Evolutionary conservation across 768 basidiomycete species (phyloP).

Genomic region (Omphalotus guepiniiformis): DNA sequence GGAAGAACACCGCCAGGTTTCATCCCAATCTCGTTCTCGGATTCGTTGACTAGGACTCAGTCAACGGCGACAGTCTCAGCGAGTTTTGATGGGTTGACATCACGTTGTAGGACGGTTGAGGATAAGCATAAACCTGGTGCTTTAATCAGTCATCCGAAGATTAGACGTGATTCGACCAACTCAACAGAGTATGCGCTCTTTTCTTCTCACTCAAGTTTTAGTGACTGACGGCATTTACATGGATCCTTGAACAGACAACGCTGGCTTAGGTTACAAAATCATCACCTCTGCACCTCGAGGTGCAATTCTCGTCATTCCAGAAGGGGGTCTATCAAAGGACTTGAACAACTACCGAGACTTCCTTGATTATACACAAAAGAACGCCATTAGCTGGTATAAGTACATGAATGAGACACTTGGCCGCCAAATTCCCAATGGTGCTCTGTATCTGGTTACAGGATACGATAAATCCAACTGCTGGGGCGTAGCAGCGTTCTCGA

Average conservation of each 20-base stretch:
- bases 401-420: slow-evolving; percentile 13
- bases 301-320: not conserved
- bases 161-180: too few relatives aligned
- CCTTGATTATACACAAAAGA: slow-evolving; percentile 9
- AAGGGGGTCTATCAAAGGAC: slow-evolving; percentile 3
- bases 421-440: slow-evolving; percentile 16
- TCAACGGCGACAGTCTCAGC: too few relatives aligned
- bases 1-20: slow-evolving; percentile 15
- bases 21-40: too few relatives aligned
- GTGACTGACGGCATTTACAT: too few relatives aligned
- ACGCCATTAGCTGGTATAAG: slow-evolving; percentile 17
- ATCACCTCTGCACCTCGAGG: not conserved
- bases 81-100: too few relatives aligned
- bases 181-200: too few relatives aligned
- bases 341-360: slow-evolving; percentile 12
- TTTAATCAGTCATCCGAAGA: not conserved
- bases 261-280: not conserved
- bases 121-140: not conserved
- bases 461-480: slow-evolving; percentile 21
- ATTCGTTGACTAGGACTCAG: too few relatives aligned
- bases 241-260: too few relatives aligned
- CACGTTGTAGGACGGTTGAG: not conserved
- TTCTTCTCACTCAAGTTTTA: too few relatives aligned
- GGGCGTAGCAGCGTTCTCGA: slow-evolving; percentile 19
- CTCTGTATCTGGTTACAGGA: slow-evolving; percentile 23